Base-by-base conservation (phyloP, 1,284 basidiomycete genomes). In the Thecaphora frezii region DNA sequence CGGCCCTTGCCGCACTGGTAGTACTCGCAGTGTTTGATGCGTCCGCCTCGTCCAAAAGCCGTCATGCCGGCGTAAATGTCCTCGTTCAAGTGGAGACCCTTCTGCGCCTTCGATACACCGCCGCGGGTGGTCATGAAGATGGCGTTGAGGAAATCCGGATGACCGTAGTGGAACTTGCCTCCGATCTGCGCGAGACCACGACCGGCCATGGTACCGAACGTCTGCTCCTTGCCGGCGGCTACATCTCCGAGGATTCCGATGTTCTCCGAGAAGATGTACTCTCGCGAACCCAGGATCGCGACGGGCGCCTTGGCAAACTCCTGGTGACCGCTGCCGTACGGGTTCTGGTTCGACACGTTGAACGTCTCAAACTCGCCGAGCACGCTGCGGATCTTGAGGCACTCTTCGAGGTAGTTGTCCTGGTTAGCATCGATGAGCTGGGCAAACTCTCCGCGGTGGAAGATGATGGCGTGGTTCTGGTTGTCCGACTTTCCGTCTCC, bases 241-340 rank as follows among this genome's bases (percentile, higher is more conserved):
- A 98, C 86, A 81, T 99, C 94, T 81, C 94, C 94, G 46, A 99
- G 85, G 73, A 98, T 94, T 86, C 94, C 94, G 70, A 98, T 98
- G 81, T 97, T 97, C 83, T 99, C 96, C 47, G 96, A 98, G 84
- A 98, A 98, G 80, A 98, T 97, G 82, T 98, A 99, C 84, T 99
- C 96, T 81, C 96, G 88, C 21, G 94, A 93, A 81, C 96, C 94
- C 62, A 99, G 89, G 73, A 98, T 98, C 19, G 96, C 96, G 33
- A 98, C 91, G 18, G 94, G 94, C 46, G 89, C 82, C 71, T 87
- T 87, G 79, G 86, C 86, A 84, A 93, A 93, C 73, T 73, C 76
- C 48, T 73, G 58, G 44, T 79, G 73, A 37, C 77, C 78, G 33
- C 94, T 90, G 21, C 90, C 89, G 80, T 98, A 98, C 13, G 94